Evolutionary conservation across 441 rosid species (phyloP).

Genomic region (Populus tomentosa): DNA sequence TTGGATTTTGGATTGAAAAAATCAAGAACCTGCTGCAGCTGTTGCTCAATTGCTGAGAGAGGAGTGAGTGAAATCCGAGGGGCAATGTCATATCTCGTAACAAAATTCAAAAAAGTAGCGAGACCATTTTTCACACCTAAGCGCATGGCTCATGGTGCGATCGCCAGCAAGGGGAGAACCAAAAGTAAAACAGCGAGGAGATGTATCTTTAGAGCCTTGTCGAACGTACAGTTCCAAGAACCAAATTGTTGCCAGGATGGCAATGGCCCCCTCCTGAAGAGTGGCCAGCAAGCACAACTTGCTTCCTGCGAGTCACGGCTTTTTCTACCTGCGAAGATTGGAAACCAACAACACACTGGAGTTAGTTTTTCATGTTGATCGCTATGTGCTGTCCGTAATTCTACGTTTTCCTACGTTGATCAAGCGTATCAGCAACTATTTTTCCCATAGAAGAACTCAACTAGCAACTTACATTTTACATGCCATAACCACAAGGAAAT

Average conservation of each 20-base stretch:
- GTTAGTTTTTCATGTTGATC: too few relatives aligned
- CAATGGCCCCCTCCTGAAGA: slow-evolving; percentile 68
- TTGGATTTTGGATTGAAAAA: slow-evolving; percentile 31
- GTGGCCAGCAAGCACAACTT: slow-evolving; percentile 74
- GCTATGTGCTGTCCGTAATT: neutral
- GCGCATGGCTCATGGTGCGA: slow-evolving; percentile 57
- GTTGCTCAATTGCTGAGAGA: slow-evolving; percentile 29
- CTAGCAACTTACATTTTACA: neutral
- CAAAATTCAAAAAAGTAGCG: slow-evolving; percentile 50
- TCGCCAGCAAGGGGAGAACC: slow-evolving; percentile 82
- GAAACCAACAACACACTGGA: neutral
- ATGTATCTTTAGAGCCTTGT: neutral
- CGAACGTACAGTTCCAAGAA: slow-evolving; percentile 36
- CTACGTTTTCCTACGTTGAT: neutral
- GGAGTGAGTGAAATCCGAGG: slow-evolving; percentile 67
- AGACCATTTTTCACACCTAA: slow-evolving; percentile 68
- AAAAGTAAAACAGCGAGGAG: slow-evolving; percentile 59
- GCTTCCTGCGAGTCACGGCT: slow-evolving; percentile 32
- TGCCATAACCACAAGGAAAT: neutral
- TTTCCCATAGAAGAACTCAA: neutral
- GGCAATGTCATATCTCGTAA: slow-evolving; percentile 57
- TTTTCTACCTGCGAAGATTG: slow-evolving; percentile 40
- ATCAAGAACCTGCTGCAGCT: slow-evolving; percentile 31
- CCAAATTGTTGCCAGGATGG: slow-evolving; percentile 66
- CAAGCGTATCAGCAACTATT: neutral